Percentiles rank a stretch among this genome's conserved stretches.
Evolutionary conservation across 805 yeast genomes (phyloP).

Genomic region (Sporopachydermia quercuum): DNA sequence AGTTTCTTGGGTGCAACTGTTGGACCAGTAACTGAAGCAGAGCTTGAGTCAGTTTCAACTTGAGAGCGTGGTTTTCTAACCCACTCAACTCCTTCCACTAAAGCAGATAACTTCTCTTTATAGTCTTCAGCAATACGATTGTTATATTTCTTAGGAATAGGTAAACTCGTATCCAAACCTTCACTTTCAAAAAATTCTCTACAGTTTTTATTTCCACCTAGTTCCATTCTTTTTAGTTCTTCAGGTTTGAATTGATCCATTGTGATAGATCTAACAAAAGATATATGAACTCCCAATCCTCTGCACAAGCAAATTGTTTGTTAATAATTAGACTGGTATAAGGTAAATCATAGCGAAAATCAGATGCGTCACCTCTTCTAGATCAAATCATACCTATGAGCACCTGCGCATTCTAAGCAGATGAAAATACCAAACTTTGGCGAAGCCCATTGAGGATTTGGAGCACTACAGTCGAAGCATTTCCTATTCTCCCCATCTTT

Average conservation of each 20-base stretch:
- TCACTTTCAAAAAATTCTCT: conserved; percentile 50
- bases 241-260: conserved; percentile 98
- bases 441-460: conserved; percentile 98
- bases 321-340: conserved; percentile 1
- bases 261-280: conserved; percentile 91
- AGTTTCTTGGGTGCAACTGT: conserved; percentile 5
- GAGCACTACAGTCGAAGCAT: conserved; percentile 90
- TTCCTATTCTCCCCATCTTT: conserved; percentile 70
- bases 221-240: conserved; percentile 79
- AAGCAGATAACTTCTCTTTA: conserved; percentile 63
- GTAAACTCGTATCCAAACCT: conserved; percentile 51
- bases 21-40: neutral
- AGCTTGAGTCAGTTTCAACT: conserved; percentile 14
- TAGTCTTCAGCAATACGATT: conserved; percentile 92
- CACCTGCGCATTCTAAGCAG: conserved; percentile 95
- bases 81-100: conserved; percentile 60
- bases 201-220: conserved; percentile 81
- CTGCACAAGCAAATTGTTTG: conserved; percentile 21
- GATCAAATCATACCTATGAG: conserved; percentile 34
- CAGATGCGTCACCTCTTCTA: too few species aligned
- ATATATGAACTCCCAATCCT: conserved; percentile 91
- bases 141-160: conserved; percentile 66
- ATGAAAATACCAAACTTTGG: conserved; percentile 96
- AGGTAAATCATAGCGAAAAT: neutral
- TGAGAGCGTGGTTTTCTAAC: conserved; percentile 46